Percentiles rank a stretch among this genome's conserved stretches.
Conservation (phyloP, 2,329 filamentous ascomycete genomes). For the Claviceps lovelessii region DNA sequence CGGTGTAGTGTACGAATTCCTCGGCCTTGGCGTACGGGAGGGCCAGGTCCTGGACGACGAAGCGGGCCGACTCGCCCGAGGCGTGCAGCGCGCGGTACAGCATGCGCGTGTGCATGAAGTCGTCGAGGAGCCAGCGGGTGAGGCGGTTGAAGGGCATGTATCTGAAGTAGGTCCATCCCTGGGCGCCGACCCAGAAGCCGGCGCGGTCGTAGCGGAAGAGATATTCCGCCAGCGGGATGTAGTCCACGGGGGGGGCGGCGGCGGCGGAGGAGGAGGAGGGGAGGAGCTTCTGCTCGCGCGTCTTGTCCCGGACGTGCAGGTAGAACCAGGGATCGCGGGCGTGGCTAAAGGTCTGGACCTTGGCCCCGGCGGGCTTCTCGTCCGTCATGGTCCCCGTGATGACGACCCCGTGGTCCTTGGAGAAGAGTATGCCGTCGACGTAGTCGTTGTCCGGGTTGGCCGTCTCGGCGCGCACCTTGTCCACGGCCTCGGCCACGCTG, state of each 20-base stretch:
- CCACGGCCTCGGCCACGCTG: slow-evolving; percentile 32
- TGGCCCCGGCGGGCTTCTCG: slow-evolving; percentile 24
- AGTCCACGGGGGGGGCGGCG: slow-evolving; percentile 27
- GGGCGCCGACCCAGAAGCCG: slow-evolving; percentile 57
- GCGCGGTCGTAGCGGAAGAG: slow-evolving; percentile 65
- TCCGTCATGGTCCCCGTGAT: slow-evolving; percentile 50
- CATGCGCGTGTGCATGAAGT: slow-evolving; percentile 61
- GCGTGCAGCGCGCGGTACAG: slow-evolving; percentile 58
- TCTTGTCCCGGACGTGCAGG: slow-evolving; percentile 46
- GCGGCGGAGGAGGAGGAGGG: slow-evolving; percentile 4
- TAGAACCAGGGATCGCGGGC: slow-evolving; percentile 64
- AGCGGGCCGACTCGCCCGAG: slow-evolving; percentile 47
- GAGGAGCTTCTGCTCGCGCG: background rate
- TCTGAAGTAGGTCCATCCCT: slow-evolving; percentile 53
- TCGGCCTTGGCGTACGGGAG: slow-evolving; percentile 39
- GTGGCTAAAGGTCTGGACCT: slow-evolving; percentile 40
- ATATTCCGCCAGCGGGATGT: slow-evolving; percentile 56
- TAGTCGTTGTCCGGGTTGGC: slow-evolving; percentile 42
- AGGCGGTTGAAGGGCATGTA: slow-evolving; percentile 49
- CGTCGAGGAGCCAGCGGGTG: slow-evolving; percentile 55
- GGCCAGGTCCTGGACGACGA: slow-evolving; percentile 55
- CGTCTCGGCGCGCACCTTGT: slow-evolving; percentile 34
- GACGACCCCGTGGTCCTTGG: slow-evolving; percentile 47
- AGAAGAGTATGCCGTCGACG: slow-evolving; percentile 58
- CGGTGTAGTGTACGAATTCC: slow-evolving; percentile 41